Base-by-base conservation (phyloP, 2,329 filamentous ascomycete species). In the Diaporthe destruens region DNA sequence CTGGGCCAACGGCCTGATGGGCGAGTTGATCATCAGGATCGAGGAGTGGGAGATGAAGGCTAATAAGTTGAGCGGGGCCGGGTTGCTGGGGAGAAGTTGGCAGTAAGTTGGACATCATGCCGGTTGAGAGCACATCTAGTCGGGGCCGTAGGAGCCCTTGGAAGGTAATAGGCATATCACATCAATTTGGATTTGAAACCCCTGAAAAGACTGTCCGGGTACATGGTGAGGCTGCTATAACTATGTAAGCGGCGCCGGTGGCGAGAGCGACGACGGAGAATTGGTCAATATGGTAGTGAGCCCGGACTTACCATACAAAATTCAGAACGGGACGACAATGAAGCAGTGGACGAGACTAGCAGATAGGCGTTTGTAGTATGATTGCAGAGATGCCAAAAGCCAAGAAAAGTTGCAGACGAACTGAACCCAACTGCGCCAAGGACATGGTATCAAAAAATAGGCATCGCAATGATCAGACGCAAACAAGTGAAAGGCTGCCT, bases 1-100 rank as follows among this genome's bases (percentile, higher is more conserved):
- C 0, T 84, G 83, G 83, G 83, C 82, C 2, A 84, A 84, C 54
- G 83, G 83, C 25, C 77, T 83, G 74, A 82, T 85, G 77, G 83
- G 83, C 0, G 83, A 85, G 77, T 77, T 85, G 77, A 76, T 85
- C 12, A 72, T 84, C 57, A 75, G 74, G 74, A 79, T 82, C 49
- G 77, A 79, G 12, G 77, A 79, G 56, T 77, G 81, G 51, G 78
- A 80, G 69, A 73, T 77, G 71, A 71, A 36, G 61, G 73, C 75
- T 44, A 73, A 74, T 11, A 70, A 77, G 29, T 18, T 61, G 47
- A 75, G 36, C 9, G 61, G 75, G 23, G 71, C 76, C 39, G 76
- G 80, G 8, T 57, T 81, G 63, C 71, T 81, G 69, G 77, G 75
- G 5, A 74, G 76, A 72, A 77, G 76, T 57, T 81, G 80, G 80